Percentiles rank a stretch among this genome's conserved stretches.
Conservation (phyloP, 306 rosid species). For the Cucumis sativus region DNA sequence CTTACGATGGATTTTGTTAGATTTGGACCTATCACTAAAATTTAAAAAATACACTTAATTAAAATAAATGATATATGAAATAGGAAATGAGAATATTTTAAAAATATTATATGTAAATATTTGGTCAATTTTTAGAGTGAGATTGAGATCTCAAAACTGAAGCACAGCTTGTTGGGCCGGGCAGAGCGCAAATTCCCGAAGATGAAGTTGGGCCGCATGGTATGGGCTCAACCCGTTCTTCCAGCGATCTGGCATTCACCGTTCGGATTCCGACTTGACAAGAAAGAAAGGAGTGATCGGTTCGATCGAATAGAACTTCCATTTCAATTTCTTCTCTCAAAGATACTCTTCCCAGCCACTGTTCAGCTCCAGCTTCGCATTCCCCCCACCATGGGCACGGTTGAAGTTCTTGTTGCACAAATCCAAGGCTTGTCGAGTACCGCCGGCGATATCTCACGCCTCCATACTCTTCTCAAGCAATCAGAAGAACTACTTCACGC, state of each 20-base stretch:
- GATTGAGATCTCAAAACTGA: no score
- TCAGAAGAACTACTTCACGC: conserved; percentile 48
- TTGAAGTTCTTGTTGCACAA: conserved; percentile 39
- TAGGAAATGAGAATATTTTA: no score
- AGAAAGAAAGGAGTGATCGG: not conserved
- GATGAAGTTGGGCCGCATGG: not conserved
- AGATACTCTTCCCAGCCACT: not conserved
- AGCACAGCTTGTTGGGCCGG: not conserved
- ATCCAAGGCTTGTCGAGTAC: conserved; percentile 54
- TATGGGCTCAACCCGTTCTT: not conserved
- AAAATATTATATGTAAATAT: no score
- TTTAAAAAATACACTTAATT: no score
- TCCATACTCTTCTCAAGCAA: conserved; percentile 45
- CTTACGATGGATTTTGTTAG: no score
- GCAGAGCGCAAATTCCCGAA: not conserved
- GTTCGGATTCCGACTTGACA: not conserved
- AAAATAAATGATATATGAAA: no score
- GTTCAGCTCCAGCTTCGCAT: not conserved
- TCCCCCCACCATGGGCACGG: conserved; percentile 14
- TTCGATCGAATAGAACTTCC: not conserved
- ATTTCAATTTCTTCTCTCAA: not conserved
- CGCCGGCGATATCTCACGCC: conserved; percentile 47
- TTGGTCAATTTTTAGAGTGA: no score
- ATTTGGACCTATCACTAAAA: no score
- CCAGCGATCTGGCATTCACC: not conserved